Evolutionary conservation across 768 basidiomycete species (phyloP), one percentile per base, ranked within the genome.

Genomic region (Rhodosporidiobolus sp.): DNA sequence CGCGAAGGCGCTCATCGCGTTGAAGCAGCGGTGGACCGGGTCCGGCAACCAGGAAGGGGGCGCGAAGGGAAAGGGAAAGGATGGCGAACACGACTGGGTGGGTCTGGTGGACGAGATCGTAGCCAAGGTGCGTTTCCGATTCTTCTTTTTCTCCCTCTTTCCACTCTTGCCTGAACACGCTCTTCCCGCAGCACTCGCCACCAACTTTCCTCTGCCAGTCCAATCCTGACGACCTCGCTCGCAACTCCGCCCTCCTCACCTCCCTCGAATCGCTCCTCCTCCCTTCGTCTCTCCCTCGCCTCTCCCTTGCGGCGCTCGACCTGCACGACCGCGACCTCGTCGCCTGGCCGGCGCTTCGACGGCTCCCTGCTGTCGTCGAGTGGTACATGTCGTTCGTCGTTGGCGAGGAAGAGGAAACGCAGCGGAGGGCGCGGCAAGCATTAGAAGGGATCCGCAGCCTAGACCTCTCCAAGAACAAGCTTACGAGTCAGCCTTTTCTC

Each of bases 251-350:
- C 10, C 48, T 70, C 26, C 63, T 75, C 30, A 65, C 56, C 50
- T 64, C 69, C 7, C n/a, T 75, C 55, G 74, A 75, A 34, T 52
- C 62, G 22, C 16, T 64, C 46, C 61, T 74, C 32, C 65, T 74
- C 5, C 73, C 73, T 0, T 70, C 73, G 0, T 67, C 73, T 2
- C 52, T 71, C 4, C 69, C 70, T 7, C 74, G 69, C 7, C 11
- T 75, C 30, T 65, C 62, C 14, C 66, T 75, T 20, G 30, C 65
- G 32, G 28, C 49, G n/a, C 54, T 71, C 24, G 45, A 12, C 20
- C 59, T 75, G 2, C 35, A 63, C 4, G 50, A 57, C 35, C 5
- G 3, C 7, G 49, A 62, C 12, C n/a, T 75, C 5, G 12, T 1
- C 12, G 9, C 6, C 1, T 70, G 69, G 66, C 35, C 63, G 1